phyloP scores from a whole-genome alignment of 1,284 basidiomycete genomes.

The Apiotrichum veenhuisii region DNA sequence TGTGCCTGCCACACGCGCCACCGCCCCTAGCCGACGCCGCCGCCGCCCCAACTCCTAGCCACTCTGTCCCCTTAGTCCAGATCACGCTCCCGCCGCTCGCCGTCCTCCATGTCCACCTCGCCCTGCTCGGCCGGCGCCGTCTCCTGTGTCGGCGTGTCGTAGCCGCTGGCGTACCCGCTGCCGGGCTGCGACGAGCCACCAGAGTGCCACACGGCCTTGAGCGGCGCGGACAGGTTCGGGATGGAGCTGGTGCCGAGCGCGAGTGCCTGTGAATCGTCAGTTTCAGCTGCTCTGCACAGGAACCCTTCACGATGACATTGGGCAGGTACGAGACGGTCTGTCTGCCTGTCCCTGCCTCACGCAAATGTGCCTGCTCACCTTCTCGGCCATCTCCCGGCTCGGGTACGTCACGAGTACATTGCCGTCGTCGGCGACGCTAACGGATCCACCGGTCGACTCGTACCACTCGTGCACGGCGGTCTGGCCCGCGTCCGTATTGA shows the following conservation, averaged over 20 bases:
- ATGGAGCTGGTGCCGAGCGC: slow-evolving; percentile 39
- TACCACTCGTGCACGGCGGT: slow-evolving; percentile 73
- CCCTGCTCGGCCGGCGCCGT: background rate
- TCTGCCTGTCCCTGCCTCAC: too few relatives aligned
- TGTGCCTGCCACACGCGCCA: background rate
- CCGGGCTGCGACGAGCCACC: slow-evolving; percentile 6
- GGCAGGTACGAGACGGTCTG: too few relatives aligned
- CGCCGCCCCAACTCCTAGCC: background rate
- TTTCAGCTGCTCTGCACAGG: too few relatives aligned
- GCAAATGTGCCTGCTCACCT: too few relatives aligned
- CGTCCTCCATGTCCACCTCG: slow-evolving; percentile 10
- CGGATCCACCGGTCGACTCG: slow-evolving; percentile 57
- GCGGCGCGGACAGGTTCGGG: slow-evolving; percentile 18
- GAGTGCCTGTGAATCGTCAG: slow-evolving; percentile 30
- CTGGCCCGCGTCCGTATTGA: slow-evolving; percentile 50
- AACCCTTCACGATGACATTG: too few relatives aligned
- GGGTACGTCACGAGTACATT: slow-evolving; percentile 40
- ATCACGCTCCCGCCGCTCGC: slow-evolving; percentile 8
- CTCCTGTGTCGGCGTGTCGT: background rate
- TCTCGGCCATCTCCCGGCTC: slow-evolving; percentile 43
- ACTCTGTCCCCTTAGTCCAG: slow-evolving; percentile 1
- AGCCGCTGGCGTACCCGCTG: slow-evolving; percentile 3
- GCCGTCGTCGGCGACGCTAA: slow-evolving; percentile 16
- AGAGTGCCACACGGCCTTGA: slow-evolving; percentile 33
- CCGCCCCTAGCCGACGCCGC: background rate